Conservation (phyloP, 192 early-diverging fungal genomes). For the Podila epicladia region DNA sequence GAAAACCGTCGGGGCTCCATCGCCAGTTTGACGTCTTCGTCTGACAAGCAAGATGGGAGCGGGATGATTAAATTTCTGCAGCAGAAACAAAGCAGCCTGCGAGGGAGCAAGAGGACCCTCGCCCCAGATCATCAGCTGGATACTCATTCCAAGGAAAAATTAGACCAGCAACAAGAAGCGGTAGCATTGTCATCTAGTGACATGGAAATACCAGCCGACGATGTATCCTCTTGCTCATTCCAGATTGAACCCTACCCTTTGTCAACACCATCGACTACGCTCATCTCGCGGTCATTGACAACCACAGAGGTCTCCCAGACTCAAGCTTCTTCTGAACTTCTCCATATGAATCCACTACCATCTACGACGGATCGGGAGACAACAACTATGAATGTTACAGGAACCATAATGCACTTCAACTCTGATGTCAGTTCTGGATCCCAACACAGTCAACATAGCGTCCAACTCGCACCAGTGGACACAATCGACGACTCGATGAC, state of each 20-base stretch:
- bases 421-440: no score
- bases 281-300: slow-evolving; percentile 21
- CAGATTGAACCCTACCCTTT: neutral
- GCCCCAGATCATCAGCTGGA: neutral
- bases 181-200: neutral
- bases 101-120: neutral
- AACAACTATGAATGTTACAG: no score
- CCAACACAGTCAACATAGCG: neutral
- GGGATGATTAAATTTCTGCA: slow-evolving; percentile 23
- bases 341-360: neutral
- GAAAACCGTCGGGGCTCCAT: slow-evolving; percentile 22
- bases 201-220: neutral
- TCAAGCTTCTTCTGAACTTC: neutral
- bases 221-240: neutral
- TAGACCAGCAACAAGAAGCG: neutral
- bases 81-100: neutral
- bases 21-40: slow-evolving; percentile 14
- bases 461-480: neutral
- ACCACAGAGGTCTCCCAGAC: slow-evolving; percentile 26
- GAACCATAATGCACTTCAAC: no score
- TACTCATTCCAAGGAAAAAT: neutral
- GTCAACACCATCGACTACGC: slow-evolving; percentile 19
- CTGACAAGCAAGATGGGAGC: neutral
- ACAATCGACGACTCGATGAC: no score
- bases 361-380: neutral